Evolutionary conservation across 1,139 yeast species (phyloP), one percentile per base, ranked within the genome.

Genomic region (Candida buenavistaensis): DNA sequence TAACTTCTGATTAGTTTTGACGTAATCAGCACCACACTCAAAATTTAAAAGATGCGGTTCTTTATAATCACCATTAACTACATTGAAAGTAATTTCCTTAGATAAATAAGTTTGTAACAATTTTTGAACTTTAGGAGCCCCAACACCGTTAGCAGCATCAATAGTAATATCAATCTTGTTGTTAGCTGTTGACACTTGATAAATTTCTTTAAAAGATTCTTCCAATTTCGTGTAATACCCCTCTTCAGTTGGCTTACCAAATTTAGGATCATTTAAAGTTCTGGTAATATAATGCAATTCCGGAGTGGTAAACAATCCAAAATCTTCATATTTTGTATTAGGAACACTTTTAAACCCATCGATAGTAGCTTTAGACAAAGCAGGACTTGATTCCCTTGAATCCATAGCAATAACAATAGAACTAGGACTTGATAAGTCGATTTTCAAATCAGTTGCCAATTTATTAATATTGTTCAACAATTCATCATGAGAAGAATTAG

Each of bases 101-200:
- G 57, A 46, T 40, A 82, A 60, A 36, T 67, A 62, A 14, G 64
- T 50, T 16, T 65, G 59, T 21, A 78, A 55, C 41, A 84, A 62
- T 28, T 73, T 70, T 19, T 60, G 51, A 20, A 82, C 68, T 54
- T 86, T 85, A 14, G 89, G 87, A 1, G 92, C 96, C 11, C 98
- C 99, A 27, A 92, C 87, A 11, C 99, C 99, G 55, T 92, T 92
- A 7, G 98, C 98, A 25, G 88, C 79, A 61, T 90, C 97, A 24
- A 90, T 77, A 4, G 81, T 75, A 46, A 87, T 69, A 33, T 62
- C 65, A 28, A 72, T 57, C 37, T 68, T 64, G 26, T 57, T 48
- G 2, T 31, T 26, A 5, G 57, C 56, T 3, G 21, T 25, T 3
- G 63, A 47, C 8, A 51, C 30, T 11, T 46, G 41, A 17, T 54